Evolutionary conservation across 257 asterid species (phyloP).

Genomic region (Anisodus acutangulus): DNA sequence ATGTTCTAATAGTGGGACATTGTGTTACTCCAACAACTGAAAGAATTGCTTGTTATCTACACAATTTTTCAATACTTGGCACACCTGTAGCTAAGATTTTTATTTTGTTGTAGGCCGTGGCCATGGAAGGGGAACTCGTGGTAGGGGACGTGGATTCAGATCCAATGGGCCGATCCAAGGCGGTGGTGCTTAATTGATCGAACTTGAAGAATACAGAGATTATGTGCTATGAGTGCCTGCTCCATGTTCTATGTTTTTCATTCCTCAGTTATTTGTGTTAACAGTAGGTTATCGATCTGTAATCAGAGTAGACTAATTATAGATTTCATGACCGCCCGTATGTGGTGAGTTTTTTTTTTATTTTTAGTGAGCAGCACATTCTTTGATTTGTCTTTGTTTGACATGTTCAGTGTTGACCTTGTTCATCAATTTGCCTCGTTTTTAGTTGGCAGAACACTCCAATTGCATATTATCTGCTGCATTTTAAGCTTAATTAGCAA

Average conservation of each 20-base stretch:
- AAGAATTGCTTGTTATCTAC: neutral
- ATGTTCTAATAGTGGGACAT: neutral
- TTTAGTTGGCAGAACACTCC: neutral
- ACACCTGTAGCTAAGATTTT: neutral
- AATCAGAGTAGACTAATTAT: slow-evolving; percentile 51
- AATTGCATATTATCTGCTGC: neutral
- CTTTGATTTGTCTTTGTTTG: slow-evolving; percentile 59
- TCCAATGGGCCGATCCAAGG: slow-evolving; percentile 41
- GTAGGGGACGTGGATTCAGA: slow-evolving; percentile 78
- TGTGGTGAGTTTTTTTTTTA: slow-evolving; percentile 73
- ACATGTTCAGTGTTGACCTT: slow-evolving; percentile 15
- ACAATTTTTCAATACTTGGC: neutral
- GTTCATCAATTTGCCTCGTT: slow-evolving; percentile 12
- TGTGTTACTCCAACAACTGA: neutral
- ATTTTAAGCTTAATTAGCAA: neutral
- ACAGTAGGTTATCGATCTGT: slow-evolving; percentile 40
- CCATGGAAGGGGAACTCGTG: slow-evolving; percentile 77
- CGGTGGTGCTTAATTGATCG: slow-evolving; percentile 23
- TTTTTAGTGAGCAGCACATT: slow-evolving; percentile 66
- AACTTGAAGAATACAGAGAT: slow-evolving; percentile 27
- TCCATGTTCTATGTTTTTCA: slow-evolving; percentile 28
- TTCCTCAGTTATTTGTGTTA: slow-evolving; percentile 6
- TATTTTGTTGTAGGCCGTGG: slow-evolving; percentile 69
- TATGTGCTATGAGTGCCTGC: slow-evolving; percentile 35
- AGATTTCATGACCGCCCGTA: slow-evolving; percentile 44